phyloP scores from a whole-genome alignment of 768 basidiomycete genomes.

The Paxillus rubicundulus region DNA sequence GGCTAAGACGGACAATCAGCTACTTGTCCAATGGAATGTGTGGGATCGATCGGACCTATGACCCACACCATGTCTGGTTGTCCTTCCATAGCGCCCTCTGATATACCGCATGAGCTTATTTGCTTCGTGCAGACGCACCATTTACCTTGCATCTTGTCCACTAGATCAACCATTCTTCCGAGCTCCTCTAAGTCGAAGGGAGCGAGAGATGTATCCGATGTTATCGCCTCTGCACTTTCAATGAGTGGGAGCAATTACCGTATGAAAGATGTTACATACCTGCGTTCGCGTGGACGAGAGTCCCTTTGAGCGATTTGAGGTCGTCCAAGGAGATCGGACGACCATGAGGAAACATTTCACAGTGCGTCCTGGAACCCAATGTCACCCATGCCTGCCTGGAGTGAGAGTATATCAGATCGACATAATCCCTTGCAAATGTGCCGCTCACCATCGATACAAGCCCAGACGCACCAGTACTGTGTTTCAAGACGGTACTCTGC shows the following conservation, averaged over 20 bases:
- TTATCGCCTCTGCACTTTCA: neutral
- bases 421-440: neutral
- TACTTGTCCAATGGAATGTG: neutral
- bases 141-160: slow-evolving; percentile 3
- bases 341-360: neutral
- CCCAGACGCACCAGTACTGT: neutral
- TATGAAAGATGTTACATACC: neutral
- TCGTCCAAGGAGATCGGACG: neutral
- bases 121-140: neutral
- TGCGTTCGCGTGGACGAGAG: neutral
- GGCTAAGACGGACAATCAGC: neutral
- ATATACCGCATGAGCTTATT: neutral
- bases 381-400: neutral
- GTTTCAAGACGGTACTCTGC: neutral
- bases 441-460: neutral
- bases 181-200: slow-evolving; percentile 7
- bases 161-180: neutral
- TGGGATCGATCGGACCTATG: neutral
- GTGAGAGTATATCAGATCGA: neutral
- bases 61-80: neutral
- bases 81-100: neutral
- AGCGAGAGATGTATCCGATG: slow-evolving; percentile 4
- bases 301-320: neutral
- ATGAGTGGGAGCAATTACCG: neutral
- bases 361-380: neutral